Base-by-base conservation (phyloP, 1,284 basidiomycete genomes). In the Sanghuangporus sanghuang region DNA sequence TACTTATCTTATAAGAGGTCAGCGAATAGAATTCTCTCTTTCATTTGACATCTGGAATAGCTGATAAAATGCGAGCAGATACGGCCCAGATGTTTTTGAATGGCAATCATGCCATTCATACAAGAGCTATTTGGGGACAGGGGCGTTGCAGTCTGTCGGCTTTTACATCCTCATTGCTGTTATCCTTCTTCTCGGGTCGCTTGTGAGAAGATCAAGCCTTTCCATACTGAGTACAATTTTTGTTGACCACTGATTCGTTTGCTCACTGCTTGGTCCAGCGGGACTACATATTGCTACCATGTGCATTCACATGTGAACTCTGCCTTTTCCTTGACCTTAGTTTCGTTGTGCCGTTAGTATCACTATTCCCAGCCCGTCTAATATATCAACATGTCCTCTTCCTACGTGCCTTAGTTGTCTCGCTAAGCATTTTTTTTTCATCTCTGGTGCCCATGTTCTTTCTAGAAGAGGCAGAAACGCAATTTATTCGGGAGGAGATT, bases 1-100 rank as follows among this genome's bases (percentile, higher is more conserved):
- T 77, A 93, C 54, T 95, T 92, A 76, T 93, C 93, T 0, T 96
- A 96, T 73, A 93, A 96, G 75, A 79, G 85, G 89, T 88, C 63
- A 62, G 81, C 27, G 4, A 32, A 32, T 71, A 2, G 8, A 36
- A 50, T n/a, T 11, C 3, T 27, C 32, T 14, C 39, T 9, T 38
- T 50, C 14, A 16, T 52, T 7, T 7, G 55, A 39, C 39, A 50
- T 59, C n/a, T 64, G 9, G 32, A 62, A 23, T 46, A 67, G 38
- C 59, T 65, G 50, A 64, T 42, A 1, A 52, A 9, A n/a, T 39
- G 46, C 23, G 6, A 42, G 49, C 66, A 82, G 92, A 64, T 95
- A 95, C 70, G 93, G 93, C 0, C 85, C 90, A 3, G 83, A 86
- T 36, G 86, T 88, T 2, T 68, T 92, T 23, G 71, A 69, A 0